Evolutionary conservation across 257 asterid genomes (phyloP).

Genomic region (Parsonsia alboflavescens): DNA sequence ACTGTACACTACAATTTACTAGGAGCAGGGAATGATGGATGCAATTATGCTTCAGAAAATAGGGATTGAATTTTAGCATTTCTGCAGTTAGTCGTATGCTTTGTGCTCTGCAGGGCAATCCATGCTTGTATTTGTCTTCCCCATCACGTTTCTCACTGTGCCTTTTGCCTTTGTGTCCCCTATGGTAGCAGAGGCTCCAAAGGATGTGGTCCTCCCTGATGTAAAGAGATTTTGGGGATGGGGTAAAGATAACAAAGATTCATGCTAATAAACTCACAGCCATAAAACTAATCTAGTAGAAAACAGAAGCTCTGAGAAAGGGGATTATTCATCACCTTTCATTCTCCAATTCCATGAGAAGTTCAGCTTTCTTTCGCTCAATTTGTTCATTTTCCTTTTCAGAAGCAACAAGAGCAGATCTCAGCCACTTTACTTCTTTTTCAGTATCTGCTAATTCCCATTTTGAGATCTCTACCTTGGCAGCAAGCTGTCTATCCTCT

Average conservation of each 20-base stretch:
- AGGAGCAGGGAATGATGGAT: neutral
- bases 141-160: neutral
- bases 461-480: constrained; percentile 59
- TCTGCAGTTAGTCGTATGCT: neutral
- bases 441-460: constrained; percentile 91
- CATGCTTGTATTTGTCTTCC: neutral
- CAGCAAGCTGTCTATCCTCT: constrained; percentile 63
- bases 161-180: neutral
- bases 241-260: neutral
- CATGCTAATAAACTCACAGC: neutral
- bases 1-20: neutral
- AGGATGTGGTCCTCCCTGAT: neutral
- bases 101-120: neutral
- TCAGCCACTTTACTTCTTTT: constrained; percentile 87
- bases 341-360: constrained; percentile 50
- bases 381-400: constrained; percentile 94
- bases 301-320: neutral
- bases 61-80: neutral
- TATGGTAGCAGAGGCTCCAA: neutral
- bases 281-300: neutral
- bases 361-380: constrained; percentile 66
- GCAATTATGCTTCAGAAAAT: neutral
- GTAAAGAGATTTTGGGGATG: neutral
- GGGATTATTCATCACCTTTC: constrained; percentile 52
- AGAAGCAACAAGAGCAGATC: constrained; percentile 53